These are phyloP conservation scores for Moricandia moricandioides DNA, from an alignment of 345 rosid genomes.

Conservation along the genomic window DNA sequence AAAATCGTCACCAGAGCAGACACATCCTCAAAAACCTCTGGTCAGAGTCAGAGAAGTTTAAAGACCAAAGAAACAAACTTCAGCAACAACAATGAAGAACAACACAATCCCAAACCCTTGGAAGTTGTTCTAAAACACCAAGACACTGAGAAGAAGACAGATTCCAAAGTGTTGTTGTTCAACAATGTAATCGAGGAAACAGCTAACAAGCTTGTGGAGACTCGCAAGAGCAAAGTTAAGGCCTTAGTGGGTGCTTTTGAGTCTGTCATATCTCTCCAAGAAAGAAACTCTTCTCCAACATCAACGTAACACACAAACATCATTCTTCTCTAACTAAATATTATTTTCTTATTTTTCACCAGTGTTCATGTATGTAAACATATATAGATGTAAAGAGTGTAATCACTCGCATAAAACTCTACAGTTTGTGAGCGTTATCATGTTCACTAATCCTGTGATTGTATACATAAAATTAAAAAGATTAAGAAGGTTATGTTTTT, in stretches of 20 bases:
- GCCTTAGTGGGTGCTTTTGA: slow-evolving; percentile 98
- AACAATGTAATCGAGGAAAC: slow-evolving; percentile 93
- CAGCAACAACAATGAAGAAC: slow-evolving; percentile 12
- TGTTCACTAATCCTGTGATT: neutral
- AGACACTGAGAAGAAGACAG: slow-evolving; percentile 52
- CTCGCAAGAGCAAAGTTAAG: slow-evolving; percentile 87
- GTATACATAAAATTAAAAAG: neutral
- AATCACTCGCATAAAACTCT: neutral
- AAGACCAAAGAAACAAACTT: slow-evolving; percentile 42
- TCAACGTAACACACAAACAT: neutral
- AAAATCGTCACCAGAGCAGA: slow-evolving; percentile 38
- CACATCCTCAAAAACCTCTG: slow-evolving; percentile 38
- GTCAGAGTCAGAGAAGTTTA: slow-evolving; percentile 41
- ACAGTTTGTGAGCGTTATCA: neutral
- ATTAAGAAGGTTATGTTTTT: neutral
- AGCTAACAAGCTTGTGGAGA: slow-evolving; percentile 77
- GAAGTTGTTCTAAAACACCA: slow-evolving; percentile 61
- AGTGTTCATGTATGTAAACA: neutral
- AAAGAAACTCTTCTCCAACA: slow-evolving; percentile 40
- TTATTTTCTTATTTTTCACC: too few relatives aligned
- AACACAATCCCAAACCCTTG: slow-evolving; percentile 21
- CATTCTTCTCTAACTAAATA: neutral
- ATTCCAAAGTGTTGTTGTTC: slow-evolving; percentile 52
- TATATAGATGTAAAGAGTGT: neutral
- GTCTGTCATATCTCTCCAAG: slow-evolving; percentile 76